Evolutionary conservation across 495 filamentous ascomycete genomes (phyloP), one percentile per base, ranked within the genome.

Genomic region (Podospora appendiculata): DNA sequence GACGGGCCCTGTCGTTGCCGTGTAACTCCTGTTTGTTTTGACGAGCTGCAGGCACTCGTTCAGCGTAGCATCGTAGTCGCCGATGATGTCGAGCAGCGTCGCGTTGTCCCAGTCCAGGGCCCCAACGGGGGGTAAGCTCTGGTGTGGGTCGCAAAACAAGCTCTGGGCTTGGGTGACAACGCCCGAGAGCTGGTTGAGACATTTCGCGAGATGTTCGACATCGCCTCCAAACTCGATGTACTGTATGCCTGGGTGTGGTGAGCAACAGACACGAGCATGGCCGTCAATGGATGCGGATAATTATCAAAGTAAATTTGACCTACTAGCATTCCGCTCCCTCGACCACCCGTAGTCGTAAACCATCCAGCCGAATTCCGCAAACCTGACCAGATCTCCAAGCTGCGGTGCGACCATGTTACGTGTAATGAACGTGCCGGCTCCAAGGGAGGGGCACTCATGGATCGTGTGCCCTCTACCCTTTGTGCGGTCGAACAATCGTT

Each of bases 141-240:
- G 35, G 45, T n/a, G n/a, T 11, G 11, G 7, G 41, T 9, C 3
- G 34, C 13, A 32, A 14, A 47, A 48, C 11, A 39, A 14, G 19
- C 2, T n/a, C n/a, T 35, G 16, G 17, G 44, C 50, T 4, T 16
- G 3, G 43, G 33, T 42, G 50, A 52, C 47, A 44, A 47, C n/a
- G 25, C 12, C 11, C 11, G 41, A 38, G 19, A 52, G 50, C 14
- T 16, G 3, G 2, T 40, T 4, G 13, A 52, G 50, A 4, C 43
- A 52, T 25, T 32, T 4, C 8, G 45, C 45, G 45, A 54, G 51
- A 16, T 54, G 36, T n/a, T 12, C 35, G 45, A 54, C 45, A 41
- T 54, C 51, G n/a, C 25, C 10, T 8, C 51, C 51, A 39, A 54
- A 54, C 33, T 43, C 45, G 9, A 12, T 16, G 45, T 54, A 54